A percentile compares a stretch with the other conserved stretches of the same genome.
These are phyloP conservation scores for Starmerella vaccinii DNA, from an alignment of 805 yeast species.

Conservation along the genomic window DNA sequence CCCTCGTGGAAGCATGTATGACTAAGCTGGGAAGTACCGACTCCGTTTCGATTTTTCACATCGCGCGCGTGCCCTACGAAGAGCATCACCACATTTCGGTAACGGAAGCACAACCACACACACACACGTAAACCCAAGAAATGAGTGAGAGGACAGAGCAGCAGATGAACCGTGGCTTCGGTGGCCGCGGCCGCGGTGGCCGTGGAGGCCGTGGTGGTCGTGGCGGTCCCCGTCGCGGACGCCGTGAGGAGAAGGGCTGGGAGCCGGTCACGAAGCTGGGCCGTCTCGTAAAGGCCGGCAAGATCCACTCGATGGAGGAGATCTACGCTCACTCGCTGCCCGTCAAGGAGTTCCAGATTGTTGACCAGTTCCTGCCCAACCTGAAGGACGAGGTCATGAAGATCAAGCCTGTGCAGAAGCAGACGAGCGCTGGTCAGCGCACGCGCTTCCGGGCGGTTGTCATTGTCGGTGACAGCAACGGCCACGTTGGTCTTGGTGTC, in stretches of 20 bases:
- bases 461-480: conserved; percentile 98
- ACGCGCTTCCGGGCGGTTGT: conserved; percentile 99
- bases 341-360: conserved; percentile 98
- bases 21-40: not conserved
- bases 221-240: conserved; percentile 57
- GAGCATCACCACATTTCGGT: not conserved
- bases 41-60: conserved; percentile 5
- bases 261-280: conserved; percentile 99
- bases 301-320: conserved; percentile 92
- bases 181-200: conserved; percentile 32
- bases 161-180: conserved; percentile 33
- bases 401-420: conserved; percentile 99
- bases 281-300: conserved; percentile 98
- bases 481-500: conserved; percentile 99
- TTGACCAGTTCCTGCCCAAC: conserved; percentile 90
- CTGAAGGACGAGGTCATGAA: conserved; percentile 98
- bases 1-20: not conserved
- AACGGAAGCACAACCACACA: not conserved
- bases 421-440: conserved; percentile 99
- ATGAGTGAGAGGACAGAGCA: conserved; percentile 22
- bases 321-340: conserved; percentile 98
- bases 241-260: conserved; percentile 99
- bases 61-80: not conserved
- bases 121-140: not conserved
- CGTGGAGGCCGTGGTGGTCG: conserved; percentile 30